These are phyloP conservation scores for Penstemon newberryi DNA, from an alignment of 257 asterid genomes.

Conservation along the genomic window DNA sequence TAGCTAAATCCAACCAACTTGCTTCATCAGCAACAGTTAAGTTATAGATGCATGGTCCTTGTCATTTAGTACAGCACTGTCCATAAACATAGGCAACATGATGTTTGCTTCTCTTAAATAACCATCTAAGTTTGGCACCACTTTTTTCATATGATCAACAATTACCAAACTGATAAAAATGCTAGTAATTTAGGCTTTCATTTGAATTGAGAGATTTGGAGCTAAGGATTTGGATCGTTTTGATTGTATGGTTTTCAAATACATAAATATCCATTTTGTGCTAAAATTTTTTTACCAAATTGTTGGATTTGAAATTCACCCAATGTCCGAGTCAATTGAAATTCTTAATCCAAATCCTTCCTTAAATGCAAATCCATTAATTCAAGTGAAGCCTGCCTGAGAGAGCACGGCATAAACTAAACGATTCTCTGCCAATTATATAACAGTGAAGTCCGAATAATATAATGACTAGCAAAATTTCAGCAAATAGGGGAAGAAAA, in stretches of 20 bases:
- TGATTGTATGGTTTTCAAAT: no score
- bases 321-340: no score
- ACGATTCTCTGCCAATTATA: neutral
- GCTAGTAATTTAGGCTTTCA: neutral
- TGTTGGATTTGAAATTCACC: no score
- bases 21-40: constrained; percentile 11
- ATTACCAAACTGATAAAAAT: neutral
- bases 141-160: neutral
- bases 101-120: neutral
- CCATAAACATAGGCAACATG: neutral
- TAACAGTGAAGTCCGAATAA: neutral
- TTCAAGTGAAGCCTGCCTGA: neutral
- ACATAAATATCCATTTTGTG: no score
- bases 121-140: neutral
- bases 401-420: neutral
- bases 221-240: no score
- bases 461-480: neutral
- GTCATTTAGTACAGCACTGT: neutral
- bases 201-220: no score
- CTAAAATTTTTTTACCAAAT: no score
- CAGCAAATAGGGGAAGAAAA: constrained; percentile 3
- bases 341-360: no score
- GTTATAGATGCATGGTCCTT: neutral
- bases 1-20: neutral
- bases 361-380: no score